Percentiles rank a stretch among this genome's conserved stretches.
Evolutionary conservation across 352 stramenopile species (phyloP).

Genomic region (Globisporangium cederbergense): DNA sequence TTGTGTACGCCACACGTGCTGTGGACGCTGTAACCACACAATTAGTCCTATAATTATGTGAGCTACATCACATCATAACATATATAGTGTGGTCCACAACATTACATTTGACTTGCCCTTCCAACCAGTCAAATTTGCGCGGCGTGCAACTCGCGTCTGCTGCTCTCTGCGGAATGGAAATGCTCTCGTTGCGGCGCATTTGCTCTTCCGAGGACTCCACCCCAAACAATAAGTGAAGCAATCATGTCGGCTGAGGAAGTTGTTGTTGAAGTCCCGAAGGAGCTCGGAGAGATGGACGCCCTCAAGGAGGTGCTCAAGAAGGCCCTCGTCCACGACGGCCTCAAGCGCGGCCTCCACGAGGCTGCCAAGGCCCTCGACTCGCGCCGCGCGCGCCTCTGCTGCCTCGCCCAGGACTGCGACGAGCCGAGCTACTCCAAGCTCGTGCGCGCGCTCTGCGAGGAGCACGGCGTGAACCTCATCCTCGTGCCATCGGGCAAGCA

Average conservation of each 20-base stretch:
- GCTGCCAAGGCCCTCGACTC: conserved; percentile 98
- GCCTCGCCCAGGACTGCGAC: conserved; percentile 99
- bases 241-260: conserved; percentile 92
- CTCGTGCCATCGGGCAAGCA: conserved; percentile 94
- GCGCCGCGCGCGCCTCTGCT: conserved; percentile 97
- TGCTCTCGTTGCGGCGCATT: conserved; percentile 12
- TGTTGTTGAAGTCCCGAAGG: conserved; percentile 89
- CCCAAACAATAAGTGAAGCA: conserved; percentile 31
- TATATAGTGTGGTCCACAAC: background rate
- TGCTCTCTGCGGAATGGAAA: background rate
- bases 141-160: background rate
- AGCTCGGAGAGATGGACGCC: conserved; percentile 96
- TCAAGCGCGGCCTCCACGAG: conserved; percentile 99
- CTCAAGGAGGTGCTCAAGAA: conserved; percentile 99
- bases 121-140: conserved; percentile 45
- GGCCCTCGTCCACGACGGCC: conserved; percentile 98
- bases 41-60: background rate
- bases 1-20: conserved; percentile 2
- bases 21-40: background rate
- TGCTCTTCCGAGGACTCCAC: conserved; percentile 59
- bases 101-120: background rate
- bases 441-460: conserved; percentile 94
- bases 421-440: conserved; percentile 99
- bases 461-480: conserved; percentile 93
- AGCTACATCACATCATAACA: background rate